Evolutionary conservation across 805 yeast genomes (phyloP), one percentile per base, ranked within the genome.

Genomic region (Scheffersomyces lignosus): DNA sequence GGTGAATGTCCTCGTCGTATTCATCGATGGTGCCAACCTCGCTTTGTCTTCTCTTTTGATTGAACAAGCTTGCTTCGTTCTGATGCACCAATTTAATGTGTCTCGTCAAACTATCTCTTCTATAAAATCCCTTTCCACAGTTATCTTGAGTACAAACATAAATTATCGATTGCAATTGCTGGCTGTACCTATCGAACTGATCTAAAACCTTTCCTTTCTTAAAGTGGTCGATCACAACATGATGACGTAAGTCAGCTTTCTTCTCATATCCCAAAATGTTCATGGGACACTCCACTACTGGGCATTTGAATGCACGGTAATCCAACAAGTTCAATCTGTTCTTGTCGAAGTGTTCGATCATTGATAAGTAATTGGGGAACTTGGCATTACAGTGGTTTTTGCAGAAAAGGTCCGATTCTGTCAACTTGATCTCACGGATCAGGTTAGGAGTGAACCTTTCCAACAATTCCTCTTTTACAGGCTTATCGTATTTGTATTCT

Each of bases 231-330:
- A 43, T 30, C 12, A 55, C 49, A 1, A 56, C 44, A 34, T 63
- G 70, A 28, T 59, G 58, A 26, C 66, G 44, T 22, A 62, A 45
- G 27, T 51, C 47, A 3, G 57, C 56, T 33, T 54, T 61, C 30
- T 60, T 57, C 26, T 51, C 49, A 31, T 54, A 69, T 1, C 75
- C 75, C 17, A 70, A 62, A 10, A 60, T 44, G 18, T 56, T 54
- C 74, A 73, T 71, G 3, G 73, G 71, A 27, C 76, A 70, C 5
- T 45, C 49, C 5, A 41, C 35, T 13, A 53, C 45, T 2, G 56
- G 46, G 42, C 76, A 70, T 18, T 50, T 50, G 44, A 47, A 60
- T 3, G 63, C 58, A 12, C 74, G 54, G 13, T 44, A 41, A 25
- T 26, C 27, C 20, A 33, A 34, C 12, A 38, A 34, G 14, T 48